These are phyloP conservation scores for Magnaporthiopsis rhizophila DNA, from an alignment of 2,329 filamentous ascomycete genomes.

Conservation along the genomic window DNA sequence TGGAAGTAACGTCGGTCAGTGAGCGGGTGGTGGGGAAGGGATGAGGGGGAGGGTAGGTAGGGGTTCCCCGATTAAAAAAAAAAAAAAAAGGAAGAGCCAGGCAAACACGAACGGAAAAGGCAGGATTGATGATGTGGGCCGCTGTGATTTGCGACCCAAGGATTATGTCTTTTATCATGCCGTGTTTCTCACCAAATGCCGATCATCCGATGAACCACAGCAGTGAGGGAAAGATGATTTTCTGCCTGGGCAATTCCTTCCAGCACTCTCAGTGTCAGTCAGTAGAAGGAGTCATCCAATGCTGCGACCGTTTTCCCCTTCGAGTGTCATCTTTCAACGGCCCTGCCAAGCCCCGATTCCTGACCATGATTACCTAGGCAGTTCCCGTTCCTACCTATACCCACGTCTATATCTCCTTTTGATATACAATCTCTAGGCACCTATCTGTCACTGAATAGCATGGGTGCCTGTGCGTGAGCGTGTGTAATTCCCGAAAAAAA, in stretches of 20 bases:
- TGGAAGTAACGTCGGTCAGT: background rate
- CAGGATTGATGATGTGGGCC: background rate
- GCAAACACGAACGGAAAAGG: background rate
- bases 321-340: background rate
- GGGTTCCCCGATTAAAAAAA: background rate
- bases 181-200: background rate
- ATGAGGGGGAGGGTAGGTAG: too few relatives aligned
- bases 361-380: background rate
- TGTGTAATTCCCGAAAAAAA: too few relatives aligned
- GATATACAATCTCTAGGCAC: background rate
- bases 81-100: background rate
- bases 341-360: background rate
- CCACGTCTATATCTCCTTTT: background rate
- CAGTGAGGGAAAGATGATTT: background rate
- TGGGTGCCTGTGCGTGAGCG: too few relatives aligned
- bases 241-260: background rate
- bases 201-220: too few relatives aligned
- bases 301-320: background rate
- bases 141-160: conserved; percentile 2
- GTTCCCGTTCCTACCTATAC: background rate
- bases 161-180: background rate
- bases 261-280: background rate
- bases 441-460: too few relatives aligned
- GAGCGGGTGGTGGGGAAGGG: too few relatives aligned
- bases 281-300: background rate